These are phyloP conservation scores for Colletotrichum liaoningense DNA, from an alignment of 2,329 filamentous ascomycete genomes.

Conservation along the genomic window DNA sequence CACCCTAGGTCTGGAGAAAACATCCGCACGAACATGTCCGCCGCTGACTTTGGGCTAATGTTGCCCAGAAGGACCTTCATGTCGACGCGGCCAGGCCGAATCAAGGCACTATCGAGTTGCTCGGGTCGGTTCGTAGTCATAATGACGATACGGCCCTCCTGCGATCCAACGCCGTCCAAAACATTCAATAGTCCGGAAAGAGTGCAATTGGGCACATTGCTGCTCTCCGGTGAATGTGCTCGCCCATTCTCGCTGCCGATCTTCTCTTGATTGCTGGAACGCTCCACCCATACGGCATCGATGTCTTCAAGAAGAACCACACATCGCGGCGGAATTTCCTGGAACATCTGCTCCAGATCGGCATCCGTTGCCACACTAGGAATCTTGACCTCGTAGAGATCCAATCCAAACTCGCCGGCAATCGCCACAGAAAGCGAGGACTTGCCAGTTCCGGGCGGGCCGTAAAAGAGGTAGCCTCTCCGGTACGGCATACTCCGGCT, in stretches of 20 bases:
- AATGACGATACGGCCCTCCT: conserved; percentile 77
- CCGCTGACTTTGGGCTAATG: conserved; percentile 55
- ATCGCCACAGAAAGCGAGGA: conserved; percentile 65
- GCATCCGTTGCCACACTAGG: conserved; percentile 63
- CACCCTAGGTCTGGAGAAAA: conserved; percentile 49
- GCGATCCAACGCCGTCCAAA: conserved; percentile 76
- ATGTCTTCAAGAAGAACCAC: conserved; percentile 68
- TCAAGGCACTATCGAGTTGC: conserved; percentile 71
- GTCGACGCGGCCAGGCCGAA: conserved; percentile 76
- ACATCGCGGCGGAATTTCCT: conserved; percentile 62
- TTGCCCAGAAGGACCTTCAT: conserved; percentile 68
- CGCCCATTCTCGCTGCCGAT: conserved; percentile 32
- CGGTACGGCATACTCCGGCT: conserved; percentile 60
- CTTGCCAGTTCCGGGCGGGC: conserved; percentile 72
- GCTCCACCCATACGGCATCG: conserved; percentile 54
- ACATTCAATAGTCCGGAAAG: conserved; percentile 77
- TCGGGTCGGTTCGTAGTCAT: conserved; percentile 80
- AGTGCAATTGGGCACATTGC: conserved; percentile 50
- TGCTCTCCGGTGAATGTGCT: conserved; percentile 20
- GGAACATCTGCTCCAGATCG: conserved; percentile 61
- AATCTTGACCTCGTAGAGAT: conserved; percentile 61
- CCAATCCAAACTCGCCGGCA: conserved; percentile 61
- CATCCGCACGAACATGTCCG: conserved; percentile 61
- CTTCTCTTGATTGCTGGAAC: conserved; percentile 33
- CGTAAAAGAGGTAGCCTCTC: conserved; percentile 72